phyloP scores from a whole-genome alignment of 306 rosid species.

The Gillenia trifoliata region DNA sequence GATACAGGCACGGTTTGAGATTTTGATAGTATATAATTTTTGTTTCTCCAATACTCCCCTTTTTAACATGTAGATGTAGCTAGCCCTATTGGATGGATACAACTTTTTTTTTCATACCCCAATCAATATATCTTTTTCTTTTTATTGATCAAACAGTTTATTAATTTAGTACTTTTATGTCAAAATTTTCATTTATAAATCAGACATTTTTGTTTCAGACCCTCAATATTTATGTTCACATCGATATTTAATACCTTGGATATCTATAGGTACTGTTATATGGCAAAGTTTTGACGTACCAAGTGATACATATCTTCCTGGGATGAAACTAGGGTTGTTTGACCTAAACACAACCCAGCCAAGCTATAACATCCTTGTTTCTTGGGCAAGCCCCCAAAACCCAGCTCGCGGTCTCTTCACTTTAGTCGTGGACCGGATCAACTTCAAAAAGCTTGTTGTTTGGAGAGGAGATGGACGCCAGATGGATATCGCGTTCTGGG shows the following conservation, averaged over 20 bases:
- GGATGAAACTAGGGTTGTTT: conserved; percentile 17
- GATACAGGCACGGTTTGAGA: not conserved
- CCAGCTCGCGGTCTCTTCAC: conserved; percentile 8
- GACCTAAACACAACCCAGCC: not conserved
- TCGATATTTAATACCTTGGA: not conserved
- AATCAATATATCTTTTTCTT: too few relatives aligned
- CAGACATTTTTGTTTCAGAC: not conserved
- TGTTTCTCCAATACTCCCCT: too few relatives aligned
- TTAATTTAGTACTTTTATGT: not conserved
- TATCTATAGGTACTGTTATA: not conserved
- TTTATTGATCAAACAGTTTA: too few relatives aligned
- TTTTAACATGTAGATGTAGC: not conserved
- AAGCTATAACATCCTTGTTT: conserved; percentile 4
- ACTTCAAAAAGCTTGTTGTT: not conserved
- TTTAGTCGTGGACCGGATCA: not conserved
- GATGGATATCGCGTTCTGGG: conserved; percentile 5
- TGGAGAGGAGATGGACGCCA: conserved; percentile 16
- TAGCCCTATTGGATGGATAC: not conserved
- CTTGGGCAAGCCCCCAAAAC: conserved; percentile 13
- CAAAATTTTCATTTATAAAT: too few relatives aligned
- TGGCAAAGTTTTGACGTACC: conserved; percentile 17
- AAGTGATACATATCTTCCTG: conserved; percentile 13
- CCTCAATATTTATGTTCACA: not conserved
- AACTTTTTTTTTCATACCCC: too few relatives aligned
- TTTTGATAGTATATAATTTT: not conserved